Percentiles rank a stretch among this genome's conserved stretches.
These are phyloP conservation scores for Primulina tabacum DNA, from an alignment of 257 asterid species.

Conservation along the genomic window DNA sequence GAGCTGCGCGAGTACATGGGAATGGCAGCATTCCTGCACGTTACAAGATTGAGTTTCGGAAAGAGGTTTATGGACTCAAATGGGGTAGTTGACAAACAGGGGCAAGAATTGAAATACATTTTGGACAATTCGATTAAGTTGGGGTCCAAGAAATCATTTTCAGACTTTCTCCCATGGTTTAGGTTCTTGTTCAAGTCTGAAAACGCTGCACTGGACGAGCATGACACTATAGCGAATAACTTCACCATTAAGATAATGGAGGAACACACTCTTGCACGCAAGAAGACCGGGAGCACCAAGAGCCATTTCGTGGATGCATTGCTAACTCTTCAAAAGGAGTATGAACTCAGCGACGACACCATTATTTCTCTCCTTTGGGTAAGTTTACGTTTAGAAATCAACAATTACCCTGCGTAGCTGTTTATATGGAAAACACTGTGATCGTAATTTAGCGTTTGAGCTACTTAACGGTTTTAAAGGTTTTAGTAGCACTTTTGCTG, in stretches of 20 bases:
- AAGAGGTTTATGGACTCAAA: constrained; percentile 63
- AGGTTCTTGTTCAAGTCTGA: constrained; percentile 46
- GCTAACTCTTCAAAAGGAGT: constrained; percentile 69
- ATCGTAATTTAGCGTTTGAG: background rate
- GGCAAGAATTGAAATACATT: constrained; percentile 65
- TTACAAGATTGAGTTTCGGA: constrained; percentile 74
- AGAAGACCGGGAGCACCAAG: constrained; percentile 59
- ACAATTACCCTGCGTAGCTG: too few relatives aligned
- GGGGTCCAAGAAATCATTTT: constrained; percentile 52
- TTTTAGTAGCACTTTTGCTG: background rate
- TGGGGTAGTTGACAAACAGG: constrained; percentile 59
- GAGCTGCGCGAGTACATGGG: constrained; percentile 61
- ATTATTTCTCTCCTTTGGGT: constrained; percentile 84
- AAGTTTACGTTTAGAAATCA: constrained; percentile 2
- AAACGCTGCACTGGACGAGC: constrained; percentile 45
- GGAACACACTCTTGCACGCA: constrained; percentile 67
- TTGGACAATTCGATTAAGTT: constrained; percentile 46
- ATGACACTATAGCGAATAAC: constrained; percentile 39
- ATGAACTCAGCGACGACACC: constrained; percentile 67
- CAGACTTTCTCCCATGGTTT: constrained; percentile 60
- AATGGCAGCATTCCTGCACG: constrained; percentile 72
- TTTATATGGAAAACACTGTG: too few relatives aligned
- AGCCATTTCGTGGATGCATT: constrained; percentile 79
- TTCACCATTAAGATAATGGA: constrained; percentile 74
- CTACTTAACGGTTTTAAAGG: background rate